Conservation (phyloP, 257 asterid genomes). For the Petrea volubilis region DNA sequence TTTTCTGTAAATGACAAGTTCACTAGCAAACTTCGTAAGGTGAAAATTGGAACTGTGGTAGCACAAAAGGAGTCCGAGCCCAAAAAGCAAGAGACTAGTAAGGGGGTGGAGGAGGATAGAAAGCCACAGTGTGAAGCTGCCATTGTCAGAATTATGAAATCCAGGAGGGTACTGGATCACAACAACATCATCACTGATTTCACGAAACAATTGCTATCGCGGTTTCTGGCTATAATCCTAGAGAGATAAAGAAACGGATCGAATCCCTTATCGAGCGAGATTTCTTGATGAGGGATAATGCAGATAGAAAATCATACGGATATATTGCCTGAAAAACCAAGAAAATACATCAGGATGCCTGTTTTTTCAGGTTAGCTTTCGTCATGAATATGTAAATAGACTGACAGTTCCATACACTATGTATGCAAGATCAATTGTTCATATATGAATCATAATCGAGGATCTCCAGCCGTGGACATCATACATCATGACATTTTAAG, state of each 20-base stretch:
- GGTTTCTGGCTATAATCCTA: conserved; percentile 81
- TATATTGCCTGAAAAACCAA: conserved; percentile 64
- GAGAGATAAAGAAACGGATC: conserved; percentile 77
- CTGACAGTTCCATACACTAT: too few species aligned
- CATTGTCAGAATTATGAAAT: conserved; percentile 83
- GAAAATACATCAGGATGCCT: neutral
- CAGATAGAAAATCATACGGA: conserved; percentile 65
- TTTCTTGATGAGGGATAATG: conserved; percentile 80
- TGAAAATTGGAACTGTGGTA: conserved; percentile 84
- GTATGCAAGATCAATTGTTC: too few species aligned
- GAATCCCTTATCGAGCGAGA: conserved; percentile 87
- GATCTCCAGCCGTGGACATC: too few species aligned
- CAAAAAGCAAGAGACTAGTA: conserved; percentile 86
- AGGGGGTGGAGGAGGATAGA: conserved; percentile 90
- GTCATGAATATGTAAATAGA: too few species aligned
- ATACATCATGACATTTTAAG: too few species aligned
- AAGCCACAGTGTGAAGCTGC: conserved; percentile 97
- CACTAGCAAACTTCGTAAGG: conserved; percentile 77
- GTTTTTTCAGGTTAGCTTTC: conserved; percentile 16
- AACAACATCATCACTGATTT: conserved; percentile 84
- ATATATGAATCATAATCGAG: too few species aligned
- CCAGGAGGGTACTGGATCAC: conserved; percentile 82
- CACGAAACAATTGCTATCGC: conserved; percentile 80
- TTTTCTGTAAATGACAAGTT: conserved; percentile 73
- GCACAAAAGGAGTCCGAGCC: conserved; percentile 95